A percentile compares a stretch with the other conserved stretches of the same genome.
phyloP scores from a whole-genome alignment of 805 yeast species.

The Metschnikowia santaceciliae region DNA sequence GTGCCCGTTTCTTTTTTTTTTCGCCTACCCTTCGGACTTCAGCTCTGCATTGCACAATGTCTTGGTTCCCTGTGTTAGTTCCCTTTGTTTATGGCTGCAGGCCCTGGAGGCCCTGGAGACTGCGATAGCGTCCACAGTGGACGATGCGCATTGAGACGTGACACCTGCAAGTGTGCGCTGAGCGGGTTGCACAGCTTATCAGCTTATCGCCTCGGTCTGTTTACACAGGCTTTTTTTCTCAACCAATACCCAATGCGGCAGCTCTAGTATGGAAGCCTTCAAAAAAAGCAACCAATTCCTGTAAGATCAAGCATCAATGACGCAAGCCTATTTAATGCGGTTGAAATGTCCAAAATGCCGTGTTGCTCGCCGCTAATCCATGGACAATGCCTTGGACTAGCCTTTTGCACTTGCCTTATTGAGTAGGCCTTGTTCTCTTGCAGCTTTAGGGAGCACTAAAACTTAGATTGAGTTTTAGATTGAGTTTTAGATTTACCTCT shows the following conservation, averaged over 20 bases:
- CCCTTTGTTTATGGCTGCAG: background rate
- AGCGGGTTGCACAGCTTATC: background rate
- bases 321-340: no score
- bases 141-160: background rate
- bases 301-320: background rate
- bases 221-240: background rate
- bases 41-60: no score
- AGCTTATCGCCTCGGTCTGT: background rate
- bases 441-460: no score
- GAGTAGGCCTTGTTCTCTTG: no score
- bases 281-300: background rate
- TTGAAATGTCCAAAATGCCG: background rate
- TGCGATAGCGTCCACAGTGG: background rate
- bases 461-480: no score
- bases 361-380: background rate
- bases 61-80: no score
- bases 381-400: no score
- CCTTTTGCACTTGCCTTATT: no score
- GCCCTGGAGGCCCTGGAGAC: background rate
- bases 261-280: background rate
- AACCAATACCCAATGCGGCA: background rate
- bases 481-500: no score
- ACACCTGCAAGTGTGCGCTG: background rate
- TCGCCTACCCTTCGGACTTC: no score
- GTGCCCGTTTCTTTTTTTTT: background rate